Evolutionary conservation across 305 asterid genomes (phyloP).

Genomic region (Fraxinus baroniana): DNA sequence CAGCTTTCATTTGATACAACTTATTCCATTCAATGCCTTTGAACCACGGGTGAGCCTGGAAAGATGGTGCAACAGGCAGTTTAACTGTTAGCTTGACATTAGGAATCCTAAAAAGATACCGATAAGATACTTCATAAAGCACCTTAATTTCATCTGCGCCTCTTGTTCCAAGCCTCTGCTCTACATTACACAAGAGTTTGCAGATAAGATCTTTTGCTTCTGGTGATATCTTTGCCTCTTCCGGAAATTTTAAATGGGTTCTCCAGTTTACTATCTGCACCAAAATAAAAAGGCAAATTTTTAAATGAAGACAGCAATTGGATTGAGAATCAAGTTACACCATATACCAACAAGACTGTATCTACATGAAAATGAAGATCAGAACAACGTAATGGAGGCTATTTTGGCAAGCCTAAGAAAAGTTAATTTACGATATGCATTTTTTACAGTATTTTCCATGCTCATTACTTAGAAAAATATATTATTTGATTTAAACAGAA

Average conservation of each 20-base stretch:
- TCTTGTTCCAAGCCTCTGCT: slow-evolving; percentile 87
- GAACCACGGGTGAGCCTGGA: slow-evolving; percentile 93
- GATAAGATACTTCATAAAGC: slow-evolving; percentile 19
- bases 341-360: background rate
- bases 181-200: slow-evolving; percentile 83
- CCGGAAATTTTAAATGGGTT: slow-evolving; percentile 82
- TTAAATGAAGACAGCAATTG: background rate
- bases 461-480: background rate
- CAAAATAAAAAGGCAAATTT: slow-evolving; percentile 16
- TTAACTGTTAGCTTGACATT: slow-evolving; percentile 5
- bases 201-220: slow-evolving; percentile 91
- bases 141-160: slow-evolving; percentile 89
- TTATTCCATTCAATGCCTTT: slow-evolving; percentile 70
- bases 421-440: background rate
- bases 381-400: background rate
- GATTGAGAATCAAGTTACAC: slow-evolving; percentile 12
- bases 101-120: slow-evolving; percentile 1
- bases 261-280: slow-evolving; percentile 91
- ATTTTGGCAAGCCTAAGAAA: background rate
- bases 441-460: background rate
- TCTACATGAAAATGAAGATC: background rate
- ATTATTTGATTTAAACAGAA: background rate
- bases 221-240: slow-evolving; percentile 81
- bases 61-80: slow-evolving; percentile 25
- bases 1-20: slow-evolving; percentile 85